Evolutionary conservation across 2,329 filamentous ascomycete genomes (phyloP).

Genomic region (Penicillium sp.): DNA sequence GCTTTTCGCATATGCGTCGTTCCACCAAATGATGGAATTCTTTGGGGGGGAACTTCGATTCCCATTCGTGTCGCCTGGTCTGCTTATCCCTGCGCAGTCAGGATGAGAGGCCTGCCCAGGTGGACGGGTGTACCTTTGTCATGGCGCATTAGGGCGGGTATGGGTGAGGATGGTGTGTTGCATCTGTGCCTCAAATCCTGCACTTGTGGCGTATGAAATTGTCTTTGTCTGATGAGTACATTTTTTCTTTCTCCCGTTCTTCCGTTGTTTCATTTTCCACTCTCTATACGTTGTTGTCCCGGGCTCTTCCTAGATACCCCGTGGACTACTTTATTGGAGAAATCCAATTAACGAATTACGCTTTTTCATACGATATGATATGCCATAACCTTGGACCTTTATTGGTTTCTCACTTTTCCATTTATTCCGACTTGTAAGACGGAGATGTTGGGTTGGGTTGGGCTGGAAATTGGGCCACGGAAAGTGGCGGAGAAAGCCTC

Average conservation of each 20-base stretch:
- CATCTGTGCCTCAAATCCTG: conserved; percentile 1
- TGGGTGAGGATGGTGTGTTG: conserved; percentile 5
- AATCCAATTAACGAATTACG: conserved; percentile 3
- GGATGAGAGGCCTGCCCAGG: not conserved
- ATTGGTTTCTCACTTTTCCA: not conserved
- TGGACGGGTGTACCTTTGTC: conserved; percentile 5
- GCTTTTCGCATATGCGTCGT: conserved; percentile 5
- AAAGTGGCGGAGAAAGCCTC: not conserved
- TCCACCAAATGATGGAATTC: conserved; percentile 10
- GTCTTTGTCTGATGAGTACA: not conserved
- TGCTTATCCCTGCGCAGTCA: not conserved
- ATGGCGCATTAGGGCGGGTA: conserved; percentile 9
- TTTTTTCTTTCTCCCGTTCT: not conserved
- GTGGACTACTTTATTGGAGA: not conserved
- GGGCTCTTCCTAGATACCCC: conserved; percentile 1
- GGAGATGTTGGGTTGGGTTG: not conserved
- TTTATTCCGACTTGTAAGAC: not conserved
- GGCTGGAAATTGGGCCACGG: not conserved
- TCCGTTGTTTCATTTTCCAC: not conserved
- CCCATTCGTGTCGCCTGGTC: conserved; percentile 10
- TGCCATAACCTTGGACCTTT: not conserved
- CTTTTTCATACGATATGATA: conserved; percentile 1
- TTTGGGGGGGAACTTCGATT: conserved; percentile 1
- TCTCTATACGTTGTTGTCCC: not conserved
- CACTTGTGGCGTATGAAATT: conserved; percentile 12